Evolutionary conservation across 225 moss, liverwort and hornwort species (phyloP), one percentile per base, ranked within the genome.

Genomic region (Sphagnum tenellum): DNA sequence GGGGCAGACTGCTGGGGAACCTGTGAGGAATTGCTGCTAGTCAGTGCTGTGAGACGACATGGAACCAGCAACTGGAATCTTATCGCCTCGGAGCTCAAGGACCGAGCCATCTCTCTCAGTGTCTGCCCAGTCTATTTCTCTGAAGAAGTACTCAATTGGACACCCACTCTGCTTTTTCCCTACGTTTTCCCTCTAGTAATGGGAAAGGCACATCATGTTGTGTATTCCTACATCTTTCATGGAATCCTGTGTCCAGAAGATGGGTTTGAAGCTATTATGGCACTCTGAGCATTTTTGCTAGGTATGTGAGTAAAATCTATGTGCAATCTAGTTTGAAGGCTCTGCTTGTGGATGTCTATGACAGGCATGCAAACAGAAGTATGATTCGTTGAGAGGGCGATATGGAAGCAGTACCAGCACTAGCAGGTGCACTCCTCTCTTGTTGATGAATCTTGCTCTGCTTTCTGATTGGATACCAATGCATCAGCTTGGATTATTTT

Each of bases 1-100:
- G 81, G 62, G 80, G 62, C 62, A 48, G 65, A 8, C 5, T 54
- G 65, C 44, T 91, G 91, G 91, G 88, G 84, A 69, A 86, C 91
- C 53, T 88, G 79, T 69, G 86, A 86, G 50, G 91, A 91, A 77
- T 65, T 91, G 57, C 77, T 88, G 65, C 81, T 91, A 65, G 88
- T 88, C 12, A 84, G 88, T 67, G 91, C 88, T 47, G 88, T 91
- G 78, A 91, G 86, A 70, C 86, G 84, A 49, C 86, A 91, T 59
- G 91, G 91, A 12, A 67, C 76, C 55, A 71, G 70, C 11, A 91
- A 84, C 46, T 91, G 91, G 91, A 86, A 73, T 50, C 64, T 73
- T 7, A 80, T 91, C 44, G 73, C 84, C 46, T 68, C 79, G 52
- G 91, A 88, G 91, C 78, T 91, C 65, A 86, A 78, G 74, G 76